Conservation (phyloP, 148 eudicot genomes). For the Pharnaceum exiguum region DNA sequence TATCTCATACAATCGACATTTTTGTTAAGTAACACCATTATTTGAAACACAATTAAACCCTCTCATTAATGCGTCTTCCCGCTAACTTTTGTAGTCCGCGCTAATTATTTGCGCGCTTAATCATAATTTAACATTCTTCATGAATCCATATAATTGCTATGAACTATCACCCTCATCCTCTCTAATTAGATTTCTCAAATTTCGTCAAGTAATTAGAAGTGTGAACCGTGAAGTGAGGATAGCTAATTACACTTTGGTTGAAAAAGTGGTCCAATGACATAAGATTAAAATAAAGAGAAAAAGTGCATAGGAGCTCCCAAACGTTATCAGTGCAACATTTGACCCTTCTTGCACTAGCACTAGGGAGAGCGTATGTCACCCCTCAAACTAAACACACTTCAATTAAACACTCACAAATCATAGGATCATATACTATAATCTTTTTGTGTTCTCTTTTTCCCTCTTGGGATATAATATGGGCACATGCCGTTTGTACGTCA, state of each 20-base stretch:
- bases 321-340: constrained; percentile 3
- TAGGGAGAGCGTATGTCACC: constrained; percentile 19
- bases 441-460: neutral
- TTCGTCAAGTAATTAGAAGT: neutral
- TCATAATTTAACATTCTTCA: no score
- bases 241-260: neutral
- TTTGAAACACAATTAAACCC: no score
- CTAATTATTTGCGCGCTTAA: no score
- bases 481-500: constrained; percentile 17
- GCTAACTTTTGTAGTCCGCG: no score
- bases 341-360: neutral
- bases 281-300: neutral
- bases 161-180: no score
- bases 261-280: constrained; percentile 4
- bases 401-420: no score
- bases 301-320: constrained; percentile 16
- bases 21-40: no score
- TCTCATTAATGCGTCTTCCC: no score
- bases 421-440: neutral
- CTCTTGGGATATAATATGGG: neutral
- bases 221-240: constrained; percentile 6
- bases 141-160: no score
- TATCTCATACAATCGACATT: no score
- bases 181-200: neutral
- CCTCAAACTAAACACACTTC: no score